phyloP scores from a whole-genome alignment of 768 basidiomycete species.

The Brasilioporus rufonigricans region DNA sequence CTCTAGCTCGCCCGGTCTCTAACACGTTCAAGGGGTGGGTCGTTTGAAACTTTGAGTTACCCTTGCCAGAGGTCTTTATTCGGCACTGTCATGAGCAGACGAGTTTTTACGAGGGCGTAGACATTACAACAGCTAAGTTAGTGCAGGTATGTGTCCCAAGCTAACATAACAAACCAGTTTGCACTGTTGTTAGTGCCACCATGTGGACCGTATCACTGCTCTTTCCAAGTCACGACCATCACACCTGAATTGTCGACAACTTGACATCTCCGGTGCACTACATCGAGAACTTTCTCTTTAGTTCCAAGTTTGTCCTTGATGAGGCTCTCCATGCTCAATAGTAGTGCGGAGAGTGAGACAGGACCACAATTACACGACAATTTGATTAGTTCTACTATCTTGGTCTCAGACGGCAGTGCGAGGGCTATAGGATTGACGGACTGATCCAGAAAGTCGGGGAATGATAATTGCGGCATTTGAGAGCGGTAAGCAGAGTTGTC shows the following conservation, averaged over 20 bases:
- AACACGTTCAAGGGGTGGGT: no score
- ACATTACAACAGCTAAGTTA: no score
- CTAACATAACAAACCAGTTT: no score
- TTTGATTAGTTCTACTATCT: conserved; percentile 63
- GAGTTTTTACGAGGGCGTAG: no score
- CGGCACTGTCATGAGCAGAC: no score
- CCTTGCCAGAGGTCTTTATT: no score
- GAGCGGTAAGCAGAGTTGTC: conserved; percentile 46
- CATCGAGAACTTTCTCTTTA: conserved; percentile 72
- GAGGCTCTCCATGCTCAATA: conserved; percentile 22
- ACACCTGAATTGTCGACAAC: conserved; percentile 50
- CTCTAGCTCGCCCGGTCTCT: no score
- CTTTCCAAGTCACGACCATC: conserved; percentile 22
- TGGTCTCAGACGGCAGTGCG: conserved; percentile 75
- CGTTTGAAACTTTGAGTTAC: no score
- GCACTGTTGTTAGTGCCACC: no score
- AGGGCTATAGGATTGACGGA: conserved; percentile 36
- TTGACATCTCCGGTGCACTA: conserved; percentile 67
- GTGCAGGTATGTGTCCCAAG: no score
- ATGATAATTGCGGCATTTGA: conserved; percentile 42
- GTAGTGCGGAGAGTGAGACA: conserved; percentile 20
- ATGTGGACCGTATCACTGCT: conserved; percentile 19
- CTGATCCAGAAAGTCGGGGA: conserved; percentile 35
- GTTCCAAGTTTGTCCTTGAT: conserved; percentile 52
- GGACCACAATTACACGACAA: conserved; percentile 40